phyloP scores from a whole-genome alignment of 139 green algal genomes.

The Pleodorina starrii region DNA sequence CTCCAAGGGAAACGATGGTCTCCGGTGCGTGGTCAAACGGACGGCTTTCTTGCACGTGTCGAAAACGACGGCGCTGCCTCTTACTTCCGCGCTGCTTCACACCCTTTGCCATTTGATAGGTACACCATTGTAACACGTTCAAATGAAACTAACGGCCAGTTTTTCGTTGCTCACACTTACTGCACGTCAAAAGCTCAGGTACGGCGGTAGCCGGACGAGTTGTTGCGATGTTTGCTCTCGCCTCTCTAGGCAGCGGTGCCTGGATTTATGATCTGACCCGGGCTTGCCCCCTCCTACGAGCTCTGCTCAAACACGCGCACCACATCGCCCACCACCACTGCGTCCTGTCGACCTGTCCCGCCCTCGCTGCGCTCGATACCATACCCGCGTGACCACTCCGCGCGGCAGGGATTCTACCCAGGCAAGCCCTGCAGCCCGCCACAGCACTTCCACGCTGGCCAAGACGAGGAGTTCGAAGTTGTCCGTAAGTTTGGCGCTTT shows the following conservation, averaged over 20 bases:
- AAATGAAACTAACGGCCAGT: neutral
- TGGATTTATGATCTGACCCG: no score
- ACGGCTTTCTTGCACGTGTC: neutral
- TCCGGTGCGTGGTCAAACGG: neutral
- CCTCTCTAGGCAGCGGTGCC: no score
- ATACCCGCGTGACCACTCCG: no score
- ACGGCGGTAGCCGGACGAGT: no score
- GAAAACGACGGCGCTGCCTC: neutral
- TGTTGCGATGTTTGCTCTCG: no score
- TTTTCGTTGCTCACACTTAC: neutral
- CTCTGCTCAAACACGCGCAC: no score
- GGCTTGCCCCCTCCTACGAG: no score
- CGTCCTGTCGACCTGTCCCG: no score
- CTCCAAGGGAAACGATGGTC: neutral
- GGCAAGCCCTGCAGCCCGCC: slow-evolving; percentile 3
- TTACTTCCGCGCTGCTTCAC: no score
- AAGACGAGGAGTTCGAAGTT: slow-evolving; percentile 4
- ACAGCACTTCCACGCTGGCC: neutral
- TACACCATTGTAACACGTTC: slow-evolving; percentile 5
- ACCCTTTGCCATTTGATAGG: neutral
- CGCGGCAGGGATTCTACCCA: slow-evolving; percentile 23
- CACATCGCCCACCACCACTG: no score
- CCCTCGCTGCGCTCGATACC: no score
- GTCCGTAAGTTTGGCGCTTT: neutral
- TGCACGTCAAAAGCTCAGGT: neutral